Conservation (phyloP, 129 eudicot genomes). For the Flaveria brownii region DNA sequence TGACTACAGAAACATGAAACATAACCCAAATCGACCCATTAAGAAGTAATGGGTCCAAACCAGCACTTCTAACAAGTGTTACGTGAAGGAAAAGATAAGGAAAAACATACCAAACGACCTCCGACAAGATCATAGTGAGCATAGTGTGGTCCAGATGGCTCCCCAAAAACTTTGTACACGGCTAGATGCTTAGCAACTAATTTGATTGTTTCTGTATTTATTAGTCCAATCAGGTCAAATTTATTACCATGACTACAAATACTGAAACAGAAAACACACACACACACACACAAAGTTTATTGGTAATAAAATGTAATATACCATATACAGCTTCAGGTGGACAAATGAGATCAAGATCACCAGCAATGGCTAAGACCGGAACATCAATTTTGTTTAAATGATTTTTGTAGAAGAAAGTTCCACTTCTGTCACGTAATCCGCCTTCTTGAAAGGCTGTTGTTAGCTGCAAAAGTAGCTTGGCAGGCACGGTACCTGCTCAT, state of each 20-base stretch:
- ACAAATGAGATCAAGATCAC: constrained; percentile 67
- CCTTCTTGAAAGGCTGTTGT: constrained; percentile 65
- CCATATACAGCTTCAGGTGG: constrained; percentile 92
- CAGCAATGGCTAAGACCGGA: constrained; percentile 73
- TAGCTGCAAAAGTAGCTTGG: constrained; percentile 74
- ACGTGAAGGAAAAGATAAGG: background rate
- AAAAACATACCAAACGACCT: constrained; percentile 64
- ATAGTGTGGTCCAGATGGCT: constrained; percentile 70
- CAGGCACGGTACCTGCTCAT: constrained; percentile 64
- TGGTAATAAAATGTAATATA: constrained; percentile 32
- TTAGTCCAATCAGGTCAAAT: constrained; percentile 18
- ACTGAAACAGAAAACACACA: background rate
- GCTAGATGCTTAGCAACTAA: constrained; percentile 54
- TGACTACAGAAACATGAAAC: background rate
- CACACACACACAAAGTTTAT: background rate
- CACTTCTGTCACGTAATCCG: constrained; percentile 66
- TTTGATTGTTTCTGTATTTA: constrained; percentile 64
- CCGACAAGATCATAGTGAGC: constrained; percentile 87
- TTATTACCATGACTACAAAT: background rate
- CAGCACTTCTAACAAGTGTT: background rate
- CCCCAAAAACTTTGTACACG: constrained; percentile 61
- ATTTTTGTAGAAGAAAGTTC: constrained; percentile 65
- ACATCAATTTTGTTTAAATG: constrained; percentile 57
- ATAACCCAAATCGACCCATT: background rate
- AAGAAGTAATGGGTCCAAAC: background rate